phyloP scores from a whole-genome alignment of 2,329 filamentous ascomycete genomes.

The Parasarocladium wereldwijsianum region DNA sequence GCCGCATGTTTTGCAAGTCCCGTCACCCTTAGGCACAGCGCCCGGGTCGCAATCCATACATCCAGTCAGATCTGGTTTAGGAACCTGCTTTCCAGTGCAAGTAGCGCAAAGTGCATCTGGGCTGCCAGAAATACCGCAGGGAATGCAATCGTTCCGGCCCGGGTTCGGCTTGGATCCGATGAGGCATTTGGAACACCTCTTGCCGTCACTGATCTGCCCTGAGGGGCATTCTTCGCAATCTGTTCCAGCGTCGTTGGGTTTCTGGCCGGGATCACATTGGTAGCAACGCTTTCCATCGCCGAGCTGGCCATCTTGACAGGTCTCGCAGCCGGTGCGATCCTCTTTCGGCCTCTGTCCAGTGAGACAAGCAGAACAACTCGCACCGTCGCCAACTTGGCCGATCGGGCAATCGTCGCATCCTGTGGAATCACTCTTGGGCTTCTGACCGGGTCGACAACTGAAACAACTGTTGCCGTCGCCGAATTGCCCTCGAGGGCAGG shows the following conservation, averaged over 20 bases:
- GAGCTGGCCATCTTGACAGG: not conserved
- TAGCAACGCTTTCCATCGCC: not conserved
- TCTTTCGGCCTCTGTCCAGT: constrained; percentile 1
- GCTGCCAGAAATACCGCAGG: not conserved
- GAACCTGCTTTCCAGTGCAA: constrained; percentile 2
- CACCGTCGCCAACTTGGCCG: not conserved
- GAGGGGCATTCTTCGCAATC: constrained; percentile 1
- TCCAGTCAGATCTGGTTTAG: constrained; percentile 1
- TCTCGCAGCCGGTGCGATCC: constrained; percentile 1
- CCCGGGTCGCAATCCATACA: not conserved
- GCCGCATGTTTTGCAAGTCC: constrained; percentile 1
- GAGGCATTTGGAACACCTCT: not conserved
- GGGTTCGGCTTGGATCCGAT: not conserved
- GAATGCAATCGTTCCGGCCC: not conserved
- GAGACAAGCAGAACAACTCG: not conserved
- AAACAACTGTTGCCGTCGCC: constrained; percentile 1
- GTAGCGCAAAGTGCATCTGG: not conserved
- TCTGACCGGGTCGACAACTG: not conserved
- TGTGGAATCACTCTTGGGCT: constrained; percentile 1
- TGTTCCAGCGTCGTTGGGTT: not conserved
- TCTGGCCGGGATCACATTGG: not conserved
- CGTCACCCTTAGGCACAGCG: constrained; percentile 2
- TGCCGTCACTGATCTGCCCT: not conserved
- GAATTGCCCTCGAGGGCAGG: not conserved
- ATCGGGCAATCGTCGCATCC: constrained; percentile 1